A percentile compares a stretch with the other conserved stretches of the same genome.
These are phyloP conservation scores for Eucalyptus polyanthemos DNA, from an alignment of 345 rosid species.

Conservation along the genomic window DNA sequence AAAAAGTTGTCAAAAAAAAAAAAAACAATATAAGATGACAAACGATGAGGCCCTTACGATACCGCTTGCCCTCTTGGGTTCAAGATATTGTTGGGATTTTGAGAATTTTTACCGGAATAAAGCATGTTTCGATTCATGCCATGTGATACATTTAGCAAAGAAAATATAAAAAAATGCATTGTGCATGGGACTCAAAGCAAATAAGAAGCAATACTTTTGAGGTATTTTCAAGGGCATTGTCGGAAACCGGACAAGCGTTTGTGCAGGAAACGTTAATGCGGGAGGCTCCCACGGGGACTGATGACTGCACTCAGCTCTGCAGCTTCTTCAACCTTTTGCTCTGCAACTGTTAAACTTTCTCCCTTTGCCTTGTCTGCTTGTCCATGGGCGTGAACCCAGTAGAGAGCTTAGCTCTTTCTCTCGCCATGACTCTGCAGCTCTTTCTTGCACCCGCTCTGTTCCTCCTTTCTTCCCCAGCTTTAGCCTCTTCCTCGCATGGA, in stretches of 20 bases:
- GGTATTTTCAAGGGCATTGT: background rate
- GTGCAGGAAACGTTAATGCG: background rate
- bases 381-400: background rate
- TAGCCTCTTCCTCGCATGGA: slow-evolving; percentile 25
- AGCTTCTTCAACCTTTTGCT: background rate
- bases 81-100: background rate
- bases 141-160: background rate
- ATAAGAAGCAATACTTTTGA: background rate
- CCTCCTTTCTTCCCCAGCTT: slow-evolving; percentile 8
- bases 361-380: background rate
- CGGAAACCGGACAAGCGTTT: background rate
- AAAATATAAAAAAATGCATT: background rate
- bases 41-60: background rate
- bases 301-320: background rate
- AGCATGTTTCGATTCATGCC: background rate
- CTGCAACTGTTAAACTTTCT: background rate
- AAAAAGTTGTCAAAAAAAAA: background rate
- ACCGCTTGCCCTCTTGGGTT: background rate
- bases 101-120: no score
- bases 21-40: background rate
- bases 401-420: background rate
- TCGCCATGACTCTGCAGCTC: slow-evolving; percentile 1
- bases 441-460: slow-evolving; percentile 5
- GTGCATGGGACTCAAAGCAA: background rate
- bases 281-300: background rate